A percentile compares a stretch with the other conserved stretches of the same genome.
phyloP scores from a whole-genome alignment of 441 rosid genomes.

The Euphorbia corollata region DNA sequence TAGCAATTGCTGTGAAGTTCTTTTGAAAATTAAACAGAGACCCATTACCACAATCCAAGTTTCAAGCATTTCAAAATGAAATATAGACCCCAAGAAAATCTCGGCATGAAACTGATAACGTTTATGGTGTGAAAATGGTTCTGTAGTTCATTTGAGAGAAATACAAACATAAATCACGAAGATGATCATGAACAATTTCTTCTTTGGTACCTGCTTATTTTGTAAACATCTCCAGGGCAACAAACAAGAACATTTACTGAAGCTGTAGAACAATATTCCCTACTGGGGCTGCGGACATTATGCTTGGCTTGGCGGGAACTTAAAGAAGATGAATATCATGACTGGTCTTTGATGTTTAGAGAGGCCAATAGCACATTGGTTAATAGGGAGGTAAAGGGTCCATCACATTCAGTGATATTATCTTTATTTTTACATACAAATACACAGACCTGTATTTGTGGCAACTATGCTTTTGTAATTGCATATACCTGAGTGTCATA shows the following conservation, averaged over 20 bases:
- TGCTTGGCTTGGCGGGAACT: slow-evolving; percentile 97
- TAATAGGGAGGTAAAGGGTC: slow-evolving; percentile 45
- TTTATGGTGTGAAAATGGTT: background rate
- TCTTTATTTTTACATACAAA: background rate
- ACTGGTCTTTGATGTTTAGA: slow-evolving; percentile 58
- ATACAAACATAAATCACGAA: background rate
- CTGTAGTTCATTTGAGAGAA: background rate
- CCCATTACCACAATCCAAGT: background rate
- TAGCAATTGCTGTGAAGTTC: background rate
- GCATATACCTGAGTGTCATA: slow-evolving; percentile 23
- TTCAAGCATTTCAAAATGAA: slow-evolving; percentile 1
- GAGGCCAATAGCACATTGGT: slow-evolving; percentile 22
- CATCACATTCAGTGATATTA: slow-evolving; percentile 3
- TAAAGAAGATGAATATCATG: slow-evolving; percentile 73
- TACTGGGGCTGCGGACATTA: slow-evolving; percentile 85
- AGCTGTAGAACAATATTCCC: slow-evolving; percentile 91
- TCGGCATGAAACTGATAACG: background rate
- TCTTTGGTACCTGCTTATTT: slow-evolving; percentile 16
- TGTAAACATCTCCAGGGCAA: slow-evolving; percentile 52
- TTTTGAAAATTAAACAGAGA: background rate
- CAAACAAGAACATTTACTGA: slow-evolving; percentile 74
- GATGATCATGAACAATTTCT: background rate
- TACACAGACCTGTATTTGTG: background rate
- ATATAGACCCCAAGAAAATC: background rate
- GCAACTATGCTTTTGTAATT: slow-evolving; percentile 13